Base-by-base conservation (phyloP, 23 red algal species). In the Agarophyton chilense region DNA sequence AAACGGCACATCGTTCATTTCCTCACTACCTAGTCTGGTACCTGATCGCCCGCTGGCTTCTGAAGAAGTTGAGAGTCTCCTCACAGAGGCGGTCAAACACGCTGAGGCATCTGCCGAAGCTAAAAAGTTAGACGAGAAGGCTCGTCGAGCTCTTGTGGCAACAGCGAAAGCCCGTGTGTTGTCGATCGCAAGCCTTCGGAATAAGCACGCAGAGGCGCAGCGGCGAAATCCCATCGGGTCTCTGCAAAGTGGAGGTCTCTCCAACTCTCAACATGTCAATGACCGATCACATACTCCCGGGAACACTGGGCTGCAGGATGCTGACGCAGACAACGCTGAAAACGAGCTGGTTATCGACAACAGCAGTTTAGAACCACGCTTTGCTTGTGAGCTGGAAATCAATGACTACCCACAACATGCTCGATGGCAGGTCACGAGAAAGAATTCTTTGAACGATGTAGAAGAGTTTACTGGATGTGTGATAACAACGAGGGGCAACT, bases 351-450 rank as follows among this genome's bases (percentile, higher is more conserved):
- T 32, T 22, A 56, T 33, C 14, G 51, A 54, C 25, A 70, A 60
- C n/a, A 58, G 21, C 26, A 66, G 32, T 40, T 74, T 39, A 49
- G 54, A 56, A 32, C 52, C 88, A 12, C 56, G 88, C 10, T 94
- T 87, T 74, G 91, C 78, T 10, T 71, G 70, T 4, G 95, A 98
- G 57, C 78, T 98, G 35, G 95, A 98, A 52, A 98, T 98, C 39
- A 98, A 98, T 81, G 95, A 98, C 82, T 98, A 94, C 57, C 95
- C 90, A 16, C 95, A 94, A 29, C 84, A 94, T 64, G 95, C 95
- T n/a, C 78, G 95, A 47, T 98, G 95, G 95, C 77, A 90, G 34
- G 95, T 98, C 18, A 94, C 91, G 4, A 86, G 89, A 40, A 94
- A 94, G 75, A 78, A 83, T 49, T 76, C 90, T 11, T 58, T 98